Percentiles rank a stretch among this genome's conserved stretches.
These are phyloP conservation scores for Dactylorhiza incarnata DNA, from an alignment of 106 monocot species.

Conservation along the genomic window DNA sequence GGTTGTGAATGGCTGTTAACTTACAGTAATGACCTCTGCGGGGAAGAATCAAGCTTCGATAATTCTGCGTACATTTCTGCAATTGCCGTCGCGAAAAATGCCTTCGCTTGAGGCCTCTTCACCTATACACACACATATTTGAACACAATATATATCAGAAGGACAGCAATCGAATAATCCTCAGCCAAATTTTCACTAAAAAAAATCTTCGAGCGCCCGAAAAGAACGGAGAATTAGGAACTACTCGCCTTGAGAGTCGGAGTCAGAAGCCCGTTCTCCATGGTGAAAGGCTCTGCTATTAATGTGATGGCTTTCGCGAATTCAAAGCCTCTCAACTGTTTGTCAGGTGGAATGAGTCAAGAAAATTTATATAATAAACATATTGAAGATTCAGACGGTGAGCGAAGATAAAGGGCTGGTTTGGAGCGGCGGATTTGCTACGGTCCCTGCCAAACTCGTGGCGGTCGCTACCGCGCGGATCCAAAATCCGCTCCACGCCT, in stretches of 20 bases:
- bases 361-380: not conserved
- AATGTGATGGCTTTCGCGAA: slow-evolving; percentile 80
- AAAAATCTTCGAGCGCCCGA: not conserved
- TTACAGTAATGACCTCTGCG: not conserved
- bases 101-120: slow-evolving; percentile 90
- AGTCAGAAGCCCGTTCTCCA: slow-evolving; percentile 89
- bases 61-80: slow-evolving; percentile 69
- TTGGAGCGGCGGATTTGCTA: too few relatives aligned
- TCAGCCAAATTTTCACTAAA: not conserved
- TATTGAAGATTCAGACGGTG: not conserved
- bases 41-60: not conserved
- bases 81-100: slow-evolving; percentile 65
- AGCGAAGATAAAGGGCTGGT: too few relatives aligned
- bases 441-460: too few relatives aligned
- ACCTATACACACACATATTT: slow-evolving; percentile 34
- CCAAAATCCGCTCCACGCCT: not conserved
- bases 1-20: too few relatives aligned
- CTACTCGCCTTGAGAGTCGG: slow-evolving; percentile 80
- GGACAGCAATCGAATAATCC: not conserved
- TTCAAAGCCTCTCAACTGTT: slow-evolving; percentile 91
- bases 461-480: too few relatives aligned
- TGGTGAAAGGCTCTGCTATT: slow-evolving; percentile 72
- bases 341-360: slow-evolving; percentile 2
- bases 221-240: not conserved
- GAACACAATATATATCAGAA: not conserved